Evolutionary conservation across 225 moss, liverwort and hornwort species (phyloP), one percentile per base, ranked within the genome.

Genomic region (Asterella californica): DNA sequence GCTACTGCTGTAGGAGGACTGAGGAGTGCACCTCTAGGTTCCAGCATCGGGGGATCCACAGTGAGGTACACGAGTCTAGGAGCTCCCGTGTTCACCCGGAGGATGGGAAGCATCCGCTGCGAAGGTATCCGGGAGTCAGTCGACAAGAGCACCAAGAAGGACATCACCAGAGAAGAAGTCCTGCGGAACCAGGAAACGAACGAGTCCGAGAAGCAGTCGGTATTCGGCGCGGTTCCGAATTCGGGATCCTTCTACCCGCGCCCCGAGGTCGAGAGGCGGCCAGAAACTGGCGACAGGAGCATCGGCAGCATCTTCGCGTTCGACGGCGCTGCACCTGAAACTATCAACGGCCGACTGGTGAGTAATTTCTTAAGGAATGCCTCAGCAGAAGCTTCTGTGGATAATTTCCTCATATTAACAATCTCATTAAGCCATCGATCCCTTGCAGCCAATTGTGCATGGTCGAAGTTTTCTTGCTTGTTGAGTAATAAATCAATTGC

Each of bases 181-280:
- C 57, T 57, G 57, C 57, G 17, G 10, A 57, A 57, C 10, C 57
- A 57, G 10, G 57, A 57, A 15, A 42, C 42, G 82, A 82, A 77
- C 36, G 21, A 55, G n/a, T 42, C 42, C 42, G 42, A 42, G 42
- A 42, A 42, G 42, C 42, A 42, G 42, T 82, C 77, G 17, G 77
- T 82, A 36, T 57, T 84, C 6, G 84, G 84, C 19, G 59, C 84
- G 27, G 36, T 66, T 36, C 81, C 76, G 14, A 77, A 37, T 4
- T 79, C 72, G 11, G 74, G 79, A 10, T 84, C 84, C 2, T 79
- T 82, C 29, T 81, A 61, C 22, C 54, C 79, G 0, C 79, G 79
- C 12, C 79, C 79, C 10, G 79, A 79, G 54, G 17, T 79, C 5
- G 79, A 72, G 37, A 53, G 79, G 59, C 79, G 79, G 18, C 79